Base-by-base conservation (phyloP, 2,329 filamentous ascomycete genomes). In the Phialocephala sp. region DNA sequence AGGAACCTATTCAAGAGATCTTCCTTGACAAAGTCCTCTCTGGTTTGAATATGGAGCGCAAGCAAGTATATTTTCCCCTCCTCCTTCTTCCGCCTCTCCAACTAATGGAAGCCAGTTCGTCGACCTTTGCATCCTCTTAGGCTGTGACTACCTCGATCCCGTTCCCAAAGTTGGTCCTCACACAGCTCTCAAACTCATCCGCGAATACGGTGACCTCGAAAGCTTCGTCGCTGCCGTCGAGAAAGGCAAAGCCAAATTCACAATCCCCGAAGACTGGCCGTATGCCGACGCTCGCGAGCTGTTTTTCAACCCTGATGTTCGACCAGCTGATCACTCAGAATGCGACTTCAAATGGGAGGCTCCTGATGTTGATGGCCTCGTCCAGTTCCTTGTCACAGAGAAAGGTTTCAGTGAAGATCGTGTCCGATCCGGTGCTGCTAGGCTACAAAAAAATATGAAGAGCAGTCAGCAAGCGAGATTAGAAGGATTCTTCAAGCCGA, bases 271-370 rank as follows among this genome's bases (percentile, higher is more conserved):
- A n/a, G 92, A 97, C 80, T 99, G 95, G 94, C 95, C 95, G 0
- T 99, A 90, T 78, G 84, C 90, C 72, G 94, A 99, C 74, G 96
- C 95, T 8, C 91, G 96, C 47, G 88, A 93, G 20, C 87, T 99
- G 35, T 98, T 99, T 82, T 89, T 96, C 76, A 85, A 94, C 72
- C 95, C 95, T 0, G 93, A 98, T 72, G 94, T 99, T 32, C 89
- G 91, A 41, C 78, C 86, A 54, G 93, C 94, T 27, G 91, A 96
- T 72, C 87, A 96, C 74, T 88, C 91, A 0, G 88, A 93, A 14
- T 98, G 94, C 79, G 93, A 99, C 77, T 97, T 98, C 84, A 97
- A 97, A 79, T 99, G 96, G 95, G 93, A 97, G 54, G 90, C 89
- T 66, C 95, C 95, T 3, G 94, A 99, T 74, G 84, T 95, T 1